These are phyloP conservation scores for Lippia alba DNA, from an alignment of 305 asterid genomes.

Conservation along the genomic window DNA sequence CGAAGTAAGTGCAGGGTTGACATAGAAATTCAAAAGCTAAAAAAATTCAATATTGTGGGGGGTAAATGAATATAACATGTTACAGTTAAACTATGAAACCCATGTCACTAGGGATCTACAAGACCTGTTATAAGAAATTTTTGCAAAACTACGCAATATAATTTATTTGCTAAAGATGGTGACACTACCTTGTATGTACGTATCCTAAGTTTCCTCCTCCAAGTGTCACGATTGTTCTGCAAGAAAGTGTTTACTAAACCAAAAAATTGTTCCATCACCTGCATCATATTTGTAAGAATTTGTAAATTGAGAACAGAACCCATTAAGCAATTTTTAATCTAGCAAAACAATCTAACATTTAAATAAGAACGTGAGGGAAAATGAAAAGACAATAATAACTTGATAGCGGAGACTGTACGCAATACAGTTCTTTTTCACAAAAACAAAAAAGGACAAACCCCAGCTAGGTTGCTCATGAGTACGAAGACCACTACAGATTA, in stretches of 20 bases:
- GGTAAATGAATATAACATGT: conserved; percentile 18
- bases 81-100: conserved; percentile 18
- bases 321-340: conserved; percentile 10
- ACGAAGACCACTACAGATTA: conserved; percentile 12
- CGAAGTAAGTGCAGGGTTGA: background rate
- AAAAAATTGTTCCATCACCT: conserved; percentile 99
- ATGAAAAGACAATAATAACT: conserved; percentile 1
- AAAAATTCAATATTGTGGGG: conserved; percentile 12
- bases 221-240: conserved; percentile 88
- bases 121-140: conserved; percentile 17
- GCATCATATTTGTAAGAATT: conserved; percentile 37
- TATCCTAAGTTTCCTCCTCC: conserved; percentile 86
- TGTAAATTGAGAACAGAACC: conserved; percentile 26
- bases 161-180: conserved; percentile 24
- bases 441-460: conserved; percentile 17
- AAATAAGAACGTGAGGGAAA: conserved; percentile 20
- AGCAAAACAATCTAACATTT: conserved; percentile 13
- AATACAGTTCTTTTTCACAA: conserved; percentile 13
- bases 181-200: conserved; percentile 89
- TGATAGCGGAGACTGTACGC: conserved; percentile 12
- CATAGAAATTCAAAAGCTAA: conserved; percentile 14
- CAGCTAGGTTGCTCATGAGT: conserved; percentile 14
- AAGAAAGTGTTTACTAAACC: conserved; percentile 93
- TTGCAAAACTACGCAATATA: conserved; percentile 29
- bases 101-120: conserved; percentile 6